Evolutionary conservation across 2,329 filamentous ascomycete genomes (phyloP), one percentile per base, ranked within the genome.

Genomic region (Aspergillus neotritici): DNA sequence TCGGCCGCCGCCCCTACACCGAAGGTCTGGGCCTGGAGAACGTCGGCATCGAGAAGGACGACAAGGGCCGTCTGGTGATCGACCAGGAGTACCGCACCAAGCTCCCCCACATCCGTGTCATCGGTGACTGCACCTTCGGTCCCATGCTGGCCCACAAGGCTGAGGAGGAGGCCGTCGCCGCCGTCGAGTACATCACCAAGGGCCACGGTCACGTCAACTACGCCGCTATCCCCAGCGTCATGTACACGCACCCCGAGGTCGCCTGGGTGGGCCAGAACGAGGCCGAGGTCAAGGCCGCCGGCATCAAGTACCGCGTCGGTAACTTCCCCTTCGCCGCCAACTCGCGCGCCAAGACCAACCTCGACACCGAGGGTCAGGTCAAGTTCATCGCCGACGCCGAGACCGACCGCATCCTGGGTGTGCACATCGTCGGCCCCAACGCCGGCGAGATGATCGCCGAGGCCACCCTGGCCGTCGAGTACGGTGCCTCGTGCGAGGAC

Each of bases 401-500:
- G 79, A 98, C 93, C 30, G 93, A 98, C 72, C 82, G 93, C 57
- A 85, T 98, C 56, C 77, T 98, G 51, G 93, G 93, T 55, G 84
- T 95, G 53, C 93, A 98, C 78, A 97, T 98, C 69, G 84, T 98
- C 59, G 93, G 93, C 47, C 79, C 93, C 58, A 93, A 93, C 67
- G 93, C 93, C 34, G 93, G 93, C 62, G 93, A 98, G 78, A 97
- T 98, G 93, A 96, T 98, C 74, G 93, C 93, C 2, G 93, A 98
- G 75, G 93, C 86, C 53, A 93, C 90, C 10, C 76, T 98, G 62
- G 93, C 93, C 44, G 76, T 98, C 39, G 93, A 98, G 75, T 98
- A 98, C 64, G 93, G 93, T 53, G 93, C 93, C 25, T 93, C 86
- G 53, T 90, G 83, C 60, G 93, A 98, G 75, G 93, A 96, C 69